Evolutionary conservation across 345 rosid species (phyloP).

Genomic region (Linum tenue): DNA sequence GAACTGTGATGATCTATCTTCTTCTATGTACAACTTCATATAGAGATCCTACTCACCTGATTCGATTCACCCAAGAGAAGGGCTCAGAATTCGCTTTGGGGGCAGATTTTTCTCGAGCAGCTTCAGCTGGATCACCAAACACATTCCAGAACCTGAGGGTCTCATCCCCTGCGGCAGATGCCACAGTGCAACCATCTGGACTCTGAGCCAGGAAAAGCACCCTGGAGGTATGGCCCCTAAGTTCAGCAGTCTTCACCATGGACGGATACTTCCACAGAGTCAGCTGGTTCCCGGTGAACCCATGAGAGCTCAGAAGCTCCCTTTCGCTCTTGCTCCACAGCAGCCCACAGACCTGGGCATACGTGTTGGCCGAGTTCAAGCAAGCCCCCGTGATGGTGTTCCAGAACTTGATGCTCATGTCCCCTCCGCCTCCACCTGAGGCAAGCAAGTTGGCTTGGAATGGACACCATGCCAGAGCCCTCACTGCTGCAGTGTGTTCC

Average conservation of each 20-base stretch:
- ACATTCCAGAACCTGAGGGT: conserved; percentile 21
- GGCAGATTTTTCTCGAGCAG: background rate
- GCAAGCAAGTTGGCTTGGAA: conserved; percentile 45
- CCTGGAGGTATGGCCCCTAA: conserved; percentile 39
- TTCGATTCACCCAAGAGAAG: conserved; percentile 10
- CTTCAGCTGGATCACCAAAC: conserved; percentile 19
- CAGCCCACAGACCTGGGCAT: conserved; percentile 39
- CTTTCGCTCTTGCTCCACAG: conserved; percentile 44
- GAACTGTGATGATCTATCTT: too few species aligned
- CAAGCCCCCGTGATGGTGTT: conserved; percentile 41
- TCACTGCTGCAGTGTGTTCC: conserved; percentile 48
- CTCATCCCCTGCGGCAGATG: conserved; percentile 24
- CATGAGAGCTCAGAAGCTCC: conserved; percentile 48
- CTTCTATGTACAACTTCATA: too few species aligned
- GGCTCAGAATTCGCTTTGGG: conserved; percentile 12
- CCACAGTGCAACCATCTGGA: conserved; percentile 25
- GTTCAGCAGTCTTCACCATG: conserved; percentile 43
- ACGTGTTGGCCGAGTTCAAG: conserved; percentile 41
- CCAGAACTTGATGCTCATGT: conserved; percentile 38
- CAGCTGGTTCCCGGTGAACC: conserved; percentile 38
- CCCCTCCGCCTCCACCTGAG: conserved; percentile 46
- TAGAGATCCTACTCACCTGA: conserved; percentile 4
- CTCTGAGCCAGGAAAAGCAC: conserved; percentile 41
- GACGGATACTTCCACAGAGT: conserved; percentile 45
- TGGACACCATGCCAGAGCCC: conserved; percentile 58